Evolutionary conservation across 2,329 filamentous ascomycete species (phyloP).

Genomic region (Ambrosiella beaveri): DNA sequence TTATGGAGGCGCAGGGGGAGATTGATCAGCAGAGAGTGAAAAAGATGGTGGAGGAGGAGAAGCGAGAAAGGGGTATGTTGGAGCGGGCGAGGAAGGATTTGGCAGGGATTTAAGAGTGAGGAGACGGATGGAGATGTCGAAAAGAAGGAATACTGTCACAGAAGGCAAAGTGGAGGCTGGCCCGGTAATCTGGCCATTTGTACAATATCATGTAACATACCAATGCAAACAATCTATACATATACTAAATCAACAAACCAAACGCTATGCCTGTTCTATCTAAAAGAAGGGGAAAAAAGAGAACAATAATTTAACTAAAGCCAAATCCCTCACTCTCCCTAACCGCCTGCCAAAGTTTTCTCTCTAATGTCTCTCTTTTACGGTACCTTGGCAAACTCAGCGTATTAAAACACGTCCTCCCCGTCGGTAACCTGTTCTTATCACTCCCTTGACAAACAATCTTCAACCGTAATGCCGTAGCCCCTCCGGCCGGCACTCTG

Average conservation of each 20-base stretch:
- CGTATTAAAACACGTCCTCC: slow-evolving; percentile 82
- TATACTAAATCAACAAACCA: neutral
- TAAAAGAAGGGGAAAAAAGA: slow-evolving; percentile 1
- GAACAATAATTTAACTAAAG: slow-evolving; percentile 42
- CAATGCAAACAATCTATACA: neutral
- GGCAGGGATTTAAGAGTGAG: slow-evolving; percentile 24
- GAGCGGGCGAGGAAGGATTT: slow-evolving; percentile 11
- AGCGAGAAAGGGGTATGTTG: slow-evolving; percentile 10
- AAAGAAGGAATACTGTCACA: neutral
- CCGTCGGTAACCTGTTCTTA: slow-evolving; percentile 58
- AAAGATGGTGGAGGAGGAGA: slow-evolving; percentile 7
- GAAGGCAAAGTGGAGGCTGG: neutral
- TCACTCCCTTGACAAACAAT: slow-evolving; percentile 63
- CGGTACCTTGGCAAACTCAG: slow-evolving; percentile 59
- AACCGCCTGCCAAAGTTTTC: slow-evolving; percentile 70
- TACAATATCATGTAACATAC: slow-evolving; percentile 7
- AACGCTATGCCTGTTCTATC: neutral
- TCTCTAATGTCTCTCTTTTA: slow-evolving; percentile 48
- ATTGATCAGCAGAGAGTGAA: slow-evolving; percentile 7
- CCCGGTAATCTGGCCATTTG: slow-evolving; percentile 20
- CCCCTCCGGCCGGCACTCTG: slow-evolving; percentile 74
- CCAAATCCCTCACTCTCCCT: slow-evolving; percentile 84
- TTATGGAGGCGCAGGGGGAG: slow-evolving; percentile 1
- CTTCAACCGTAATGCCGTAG: slow-evolving; percentile 60
- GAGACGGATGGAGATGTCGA: neutral